Base-by-base conservation (phyloP, 1,284 basidiomycete species). In the Pseudozyma pruni region DNA sequence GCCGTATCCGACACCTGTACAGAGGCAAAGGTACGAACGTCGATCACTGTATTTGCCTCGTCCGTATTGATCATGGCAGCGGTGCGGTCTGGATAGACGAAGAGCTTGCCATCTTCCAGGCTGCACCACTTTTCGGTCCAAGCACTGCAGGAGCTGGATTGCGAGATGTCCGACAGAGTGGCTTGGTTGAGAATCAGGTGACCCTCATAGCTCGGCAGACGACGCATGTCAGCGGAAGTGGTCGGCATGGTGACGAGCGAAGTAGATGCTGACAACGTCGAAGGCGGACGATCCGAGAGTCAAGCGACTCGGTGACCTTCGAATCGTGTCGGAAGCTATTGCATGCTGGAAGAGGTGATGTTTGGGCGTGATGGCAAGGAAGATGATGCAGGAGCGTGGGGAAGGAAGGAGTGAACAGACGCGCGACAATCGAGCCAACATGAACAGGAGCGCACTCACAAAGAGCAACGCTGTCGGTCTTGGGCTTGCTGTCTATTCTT, bases 91-190 rank as follows among this genome's bases (percentile, higher is more conserved):
- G 29, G 41, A 37, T 69, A 69, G n/a, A 69, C 47, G 25, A 69
- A 55, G 13, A 69, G 54, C 40, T 46, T 54, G 32, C 47, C 66
- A 34, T 50, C 66, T 46, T 69, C 66, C 17, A 69, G 51, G 22
- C 66, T 69, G 51, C 66, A 62, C 66, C 66, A 69, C 27, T 35
- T 39, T 34, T 69, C 59, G 3, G 53, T 46, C 66, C 66, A 69
- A 2, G 46, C 62, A 16, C 46, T 56, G 23, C 54, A 14, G 4
- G 45, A 14, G 38, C 53, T 63, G 8, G 53, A 48, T 29, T 63
- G 53, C 4, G 49, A 46, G 13, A 22, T 48, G 20, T 58, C 62
- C 14, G 33, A 29, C 14, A 59, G 46, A 9, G 27, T 34, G 38
- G 62, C 56, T 19, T 42, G 41, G 16, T 58, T 54, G 31, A 69